These are phyloP conservation scores for Barnettozyma botsteinii DNA, from an alignment of 805 yeast species.

Conservation along the genomic window DNA sequence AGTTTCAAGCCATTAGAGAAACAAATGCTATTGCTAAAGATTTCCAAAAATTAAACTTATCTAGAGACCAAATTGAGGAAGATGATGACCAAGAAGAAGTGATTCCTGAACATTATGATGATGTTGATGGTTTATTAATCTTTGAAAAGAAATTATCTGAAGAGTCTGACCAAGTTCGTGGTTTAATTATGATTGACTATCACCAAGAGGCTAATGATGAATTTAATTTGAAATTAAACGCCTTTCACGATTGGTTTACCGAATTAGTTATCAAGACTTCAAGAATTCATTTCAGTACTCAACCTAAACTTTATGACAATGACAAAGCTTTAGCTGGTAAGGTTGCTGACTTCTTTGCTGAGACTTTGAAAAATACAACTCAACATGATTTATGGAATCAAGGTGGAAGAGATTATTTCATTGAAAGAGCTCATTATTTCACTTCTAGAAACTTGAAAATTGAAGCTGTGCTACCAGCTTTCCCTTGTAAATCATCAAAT, in stretches of 20 bases:
- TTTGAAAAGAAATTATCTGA: conserved; percentile 27
- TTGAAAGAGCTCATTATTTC: conserved; percentile 39
- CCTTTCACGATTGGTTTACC: conserved; percentile 33
- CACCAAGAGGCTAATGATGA: conserved; percentile 14
- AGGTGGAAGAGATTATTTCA: conserved; percentile 40
- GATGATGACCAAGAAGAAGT: conserved; percentile 3
- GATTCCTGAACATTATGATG: conserved; percentile 13
- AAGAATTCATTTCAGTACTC: conserved; percentile 24
- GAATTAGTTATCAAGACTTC: conserved; percentile 32
- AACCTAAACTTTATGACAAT: conserved; percentile 10
- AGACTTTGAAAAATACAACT: conserved; percentile 41
- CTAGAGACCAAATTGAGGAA: conserved; percentile 7
- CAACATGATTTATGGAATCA: conserved; percentile 43
- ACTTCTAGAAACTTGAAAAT: conserved; percentile 42
- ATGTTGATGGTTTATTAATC: conserved; percentile 24
- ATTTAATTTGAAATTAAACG: conserved; percentile 16
- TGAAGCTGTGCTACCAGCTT: conserved; percentile 58
- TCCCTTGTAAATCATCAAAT: conserved; percentile 62
- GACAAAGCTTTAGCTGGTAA: conserved; percentile 22
- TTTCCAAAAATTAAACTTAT: conserved; percentile 1
- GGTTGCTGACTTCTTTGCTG: conserved; percentile 41
- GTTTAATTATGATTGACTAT: conserved; percentile 31
- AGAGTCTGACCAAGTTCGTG: conserved; percentile 32
- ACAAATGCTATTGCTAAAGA: background rate
- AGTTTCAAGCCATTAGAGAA: background rate